These are phyloP conservation scores for Hypoxylon sp. DNA, from an alignment of 2,329 filamentous ascomycete genomes.

Conservation along the genomic window DNA sequence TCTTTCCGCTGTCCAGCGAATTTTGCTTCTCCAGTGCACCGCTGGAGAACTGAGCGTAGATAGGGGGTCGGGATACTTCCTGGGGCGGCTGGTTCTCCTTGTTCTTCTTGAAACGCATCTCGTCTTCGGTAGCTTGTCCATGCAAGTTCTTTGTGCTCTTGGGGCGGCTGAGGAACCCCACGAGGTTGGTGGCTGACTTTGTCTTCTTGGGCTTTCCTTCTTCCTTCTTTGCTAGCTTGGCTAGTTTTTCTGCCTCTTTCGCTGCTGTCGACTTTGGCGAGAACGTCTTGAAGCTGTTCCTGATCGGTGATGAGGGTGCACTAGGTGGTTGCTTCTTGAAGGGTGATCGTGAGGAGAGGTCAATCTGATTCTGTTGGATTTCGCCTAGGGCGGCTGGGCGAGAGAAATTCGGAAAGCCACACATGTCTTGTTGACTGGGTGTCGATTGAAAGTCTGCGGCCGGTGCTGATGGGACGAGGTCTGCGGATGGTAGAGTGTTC, in stretches of 20 bases:
- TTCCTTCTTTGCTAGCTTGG: conserved; percentile 60
- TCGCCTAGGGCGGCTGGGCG: conserved; percentile 68
- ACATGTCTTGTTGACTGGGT: conserved; percentile 52
- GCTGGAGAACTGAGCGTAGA: conserved; percentile 82
- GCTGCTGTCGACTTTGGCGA: conserved; percentile 60
- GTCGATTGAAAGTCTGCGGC: conserved; percentile 40
- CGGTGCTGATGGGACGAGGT: conserved; percentile 46
- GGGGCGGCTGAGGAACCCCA: conserved; percentile 79
- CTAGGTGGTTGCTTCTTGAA: conserved; percentile 41
- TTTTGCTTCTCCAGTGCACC: conserved; percentile 53
- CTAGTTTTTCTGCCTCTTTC: conserved; percentile 55
- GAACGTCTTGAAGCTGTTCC: conserved; percentile 45
- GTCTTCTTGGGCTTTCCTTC: conserved; percentile 78
- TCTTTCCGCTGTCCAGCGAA: conserved; percentile 32
- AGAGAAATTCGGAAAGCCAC: conserved; percentile 55
- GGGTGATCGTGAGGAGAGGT: conserved; percentile 49
- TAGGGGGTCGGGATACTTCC: conserved; percentile 72
- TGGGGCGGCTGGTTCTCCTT: conserved; percentile 80
- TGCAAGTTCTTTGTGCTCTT: conserved; percentile 80
- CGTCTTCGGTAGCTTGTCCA: conserved; percentile 66
- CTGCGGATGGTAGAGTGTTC: conserved; percentile 53
- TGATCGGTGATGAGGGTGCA: conserved; percentile 51
- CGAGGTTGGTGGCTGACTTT: conserved; percentile 88
- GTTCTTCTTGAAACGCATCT: conserved; percentile 70
- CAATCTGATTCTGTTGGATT: conserved; percentile 68